Evolutionary conservation across 306 rosid genomes (phyloP).

Genomic region (Prunus mume): DNA sequence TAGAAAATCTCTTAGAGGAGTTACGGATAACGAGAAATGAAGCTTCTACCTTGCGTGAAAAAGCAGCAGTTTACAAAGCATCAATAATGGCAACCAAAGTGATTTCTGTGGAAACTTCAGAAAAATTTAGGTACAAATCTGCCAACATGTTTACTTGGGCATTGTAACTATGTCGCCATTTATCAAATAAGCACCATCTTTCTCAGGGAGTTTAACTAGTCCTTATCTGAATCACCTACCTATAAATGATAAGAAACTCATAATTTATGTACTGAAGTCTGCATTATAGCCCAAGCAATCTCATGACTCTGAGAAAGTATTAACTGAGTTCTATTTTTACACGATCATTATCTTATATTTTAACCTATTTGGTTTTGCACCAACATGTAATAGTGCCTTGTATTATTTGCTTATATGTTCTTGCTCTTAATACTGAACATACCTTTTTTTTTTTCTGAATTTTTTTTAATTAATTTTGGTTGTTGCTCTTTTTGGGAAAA

Average conservation of each 20-base stretch:
- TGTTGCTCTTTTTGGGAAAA: not conserved
- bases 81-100: slow-evolving; percentile 62
- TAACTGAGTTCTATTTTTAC: not conserved
- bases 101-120: slow-evolving; percentile 59
- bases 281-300: slow-evolving; percentile 1
- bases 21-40: slow-evolving; percentile 67
- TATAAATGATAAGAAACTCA: not conserved
- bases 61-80: slow-evolving; percentile 79
- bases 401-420: not conserved
- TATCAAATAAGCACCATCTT: not conserved
- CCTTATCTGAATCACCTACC: not conserved
- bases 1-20: slow-evolving; percentile 80
- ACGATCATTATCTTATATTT: not conserved
- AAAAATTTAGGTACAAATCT: slow-evolving; percentile 59
- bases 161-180: not conserved
- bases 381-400: not conserved
- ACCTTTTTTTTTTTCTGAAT: too few species aligned
- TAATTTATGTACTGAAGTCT: not conserved
- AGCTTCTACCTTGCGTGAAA: slow-evolving; percentile 66
- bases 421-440: not conserved
- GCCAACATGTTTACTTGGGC: not conserved
- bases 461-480: not conserved
- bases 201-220: not conserved
- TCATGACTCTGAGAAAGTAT: not conserved
- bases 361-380: not conserved